Conservation (phyloP, 2,329 filamentous ascomycete species). For the Hirsutella rhossiliensis region DNA sequence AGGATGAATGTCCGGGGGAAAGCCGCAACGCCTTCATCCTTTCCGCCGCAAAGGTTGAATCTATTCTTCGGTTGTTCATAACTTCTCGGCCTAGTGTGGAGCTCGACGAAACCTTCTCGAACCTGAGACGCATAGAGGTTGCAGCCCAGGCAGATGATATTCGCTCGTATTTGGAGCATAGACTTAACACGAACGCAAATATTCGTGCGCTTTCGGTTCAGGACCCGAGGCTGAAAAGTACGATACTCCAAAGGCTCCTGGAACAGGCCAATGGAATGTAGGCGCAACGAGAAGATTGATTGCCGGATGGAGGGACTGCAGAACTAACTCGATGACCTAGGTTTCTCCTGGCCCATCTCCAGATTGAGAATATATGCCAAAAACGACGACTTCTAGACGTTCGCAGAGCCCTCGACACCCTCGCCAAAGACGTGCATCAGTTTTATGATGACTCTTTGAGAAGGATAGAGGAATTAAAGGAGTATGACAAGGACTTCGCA, state of each 20-base stretch:
- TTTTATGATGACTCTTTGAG: slow-evolving; percentile 5
- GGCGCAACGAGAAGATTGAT: no score
- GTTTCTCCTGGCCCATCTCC: slow-evolving; percentile 5
- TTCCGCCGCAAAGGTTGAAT: slow-evolving; percentile 1
- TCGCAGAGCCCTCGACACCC: slow-evolving; percentile 2
- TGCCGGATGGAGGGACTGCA: no score
- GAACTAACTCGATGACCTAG: background rate
- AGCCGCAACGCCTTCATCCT: slow-evolving; percentile 2
- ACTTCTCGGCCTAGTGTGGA: slow-evolving; percentile 3
- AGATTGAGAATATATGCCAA: slow-evolving; percentile 5
- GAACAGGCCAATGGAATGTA: slow-evolving; percentile 4
- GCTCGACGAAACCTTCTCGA: slow-evolving; percentile 1
- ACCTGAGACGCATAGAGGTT: slow-evolving; percentile 1
- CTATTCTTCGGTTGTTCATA: slow-evolving; percentile 2
- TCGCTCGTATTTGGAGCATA: slow-evolving; percentile 1
- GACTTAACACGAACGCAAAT: slow-evolving; percentile 1
- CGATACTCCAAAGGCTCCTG: slow-evolving; percentile 2
- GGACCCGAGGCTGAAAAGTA: background rate
- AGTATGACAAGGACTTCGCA: slow-evolving; percentile 2
- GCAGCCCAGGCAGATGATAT: slow-evolving; percentile 2
- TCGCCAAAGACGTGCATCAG: slow-evolving; percentile 3
- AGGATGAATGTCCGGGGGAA: slow-evolving; percentile 5
- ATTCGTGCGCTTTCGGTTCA: slow-evolving; percentile 1
- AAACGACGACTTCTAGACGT: slow-evolving; percentile 2
- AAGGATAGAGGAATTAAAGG: slow-evolving; percentile 3